These are phyloP conservation scores for Conticribra guillardii DNA, from an alignment of 108 stramenopile genomes.

Conservation along the genomic window DNA sequence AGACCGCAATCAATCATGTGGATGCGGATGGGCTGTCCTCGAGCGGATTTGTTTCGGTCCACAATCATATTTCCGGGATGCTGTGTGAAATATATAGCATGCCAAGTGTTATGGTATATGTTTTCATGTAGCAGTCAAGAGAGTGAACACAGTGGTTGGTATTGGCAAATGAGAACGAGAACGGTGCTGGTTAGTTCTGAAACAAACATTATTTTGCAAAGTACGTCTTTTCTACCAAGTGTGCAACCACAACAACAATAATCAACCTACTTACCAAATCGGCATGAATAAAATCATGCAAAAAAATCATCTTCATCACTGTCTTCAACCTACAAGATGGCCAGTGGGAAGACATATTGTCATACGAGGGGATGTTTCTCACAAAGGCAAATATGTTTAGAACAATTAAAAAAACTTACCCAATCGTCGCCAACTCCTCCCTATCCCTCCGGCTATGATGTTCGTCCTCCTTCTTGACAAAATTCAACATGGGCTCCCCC, in stretches of 20 bases:
- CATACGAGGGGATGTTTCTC: too few species aligned
- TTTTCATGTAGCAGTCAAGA: too few species aligned
- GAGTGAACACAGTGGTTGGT: too few species aligned
- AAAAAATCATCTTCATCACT: conserved; percentile 92
- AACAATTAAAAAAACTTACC: too few species aligned
- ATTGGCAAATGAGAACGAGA: too few species aligned
- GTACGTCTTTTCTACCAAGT: background rate
- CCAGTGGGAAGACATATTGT: too few species aligned
- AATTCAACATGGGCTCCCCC: conserved; percentile 83
- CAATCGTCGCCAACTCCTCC: conserved; percentile 70
- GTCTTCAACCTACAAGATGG: conserved; percentile 76
- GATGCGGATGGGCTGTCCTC: conserved; percentile 61
- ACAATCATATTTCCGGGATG: conserved; percentile 84
- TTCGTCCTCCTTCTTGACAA: conserved; percentile 55
- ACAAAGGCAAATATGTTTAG: too few species aligned
- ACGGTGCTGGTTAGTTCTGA: too few species aligned
- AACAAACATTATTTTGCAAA: too few species aligned
- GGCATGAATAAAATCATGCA: conserved; percentile 79
- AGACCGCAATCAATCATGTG: conserved; percentile 86
- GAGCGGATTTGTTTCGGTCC: conserved; percentile 44
- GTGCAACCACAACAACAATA: background rate
- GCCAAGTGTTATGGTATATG: too few species aligned
- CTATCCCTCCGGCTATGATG: conserved; percentile 55
- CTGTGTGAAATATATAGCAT: too few species aligned
- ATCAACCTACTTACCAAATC: conserved; percentile 63